Evolutionary conservation across 179 eudicot genomes (phyloP).

Genomic region (Gypsophila paniculata): DNA sequence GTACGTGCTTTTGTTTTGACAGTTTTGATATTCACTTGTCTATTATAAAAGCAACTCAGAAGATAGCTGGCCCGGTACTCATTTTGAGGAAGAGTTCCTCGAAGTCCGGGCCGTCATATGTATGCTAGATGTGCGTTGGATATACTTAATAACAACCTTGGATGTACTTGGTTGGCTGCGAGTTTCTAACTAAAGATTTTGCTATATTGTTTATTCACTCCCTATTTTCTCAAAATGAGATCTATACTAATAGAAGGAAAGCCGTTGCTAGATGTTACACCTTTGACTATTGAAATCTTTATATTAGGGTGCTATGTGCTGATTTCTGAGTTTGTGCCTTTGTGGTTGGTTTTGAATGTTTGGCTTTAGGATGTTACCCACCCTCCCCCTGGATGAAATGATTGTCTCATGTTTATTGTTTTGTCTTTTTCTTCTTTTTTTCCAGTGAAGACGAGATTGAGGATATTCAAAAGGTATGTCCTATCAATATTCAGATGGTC

Average conservation of each 20-base stretch:
- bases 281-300: neutral
- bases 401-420: slow-evolving; percentile 13
- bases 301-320: neutral
- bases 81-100: too few species aligned
- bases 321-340: slow-evolving; percentile 11
- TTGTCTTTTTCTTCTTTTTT: slow-evolving; percentile 16
- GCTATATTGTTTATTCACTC: neutral
- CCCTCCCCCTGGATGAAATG: neutral
- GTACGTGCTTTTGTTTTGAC: too few species aligned
- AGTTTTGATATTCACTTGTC: too few species aligned
- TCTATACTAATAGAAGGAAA: neutral
- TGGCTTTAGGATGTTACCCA: neutral
- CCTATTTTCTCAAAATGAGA: neutral
- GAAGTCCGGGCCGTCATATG: too few species aligned
- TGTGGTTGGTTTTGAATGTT: neutral
- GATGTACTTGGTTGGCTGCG: too few species aligned
- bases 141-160: too few species aligned
- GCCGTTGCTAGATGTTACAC: neutral
- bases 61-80: too few species aligned
- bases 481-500: neutral
- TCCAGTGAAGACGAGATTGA: slow-evolving; percentile 94
- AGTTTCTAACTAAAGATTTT: too few species aligned
- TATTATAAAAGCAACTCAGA: too few species aligned
- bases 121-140: too few species aligned
- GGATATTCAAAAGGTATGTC: slow-evolving; percentile 81